These are phyloP conservation scores for Trichoderma sp. DNA, from an alignment of 2,329 filamentous ascomycete species.

Conservation along the genomic window DNA sequence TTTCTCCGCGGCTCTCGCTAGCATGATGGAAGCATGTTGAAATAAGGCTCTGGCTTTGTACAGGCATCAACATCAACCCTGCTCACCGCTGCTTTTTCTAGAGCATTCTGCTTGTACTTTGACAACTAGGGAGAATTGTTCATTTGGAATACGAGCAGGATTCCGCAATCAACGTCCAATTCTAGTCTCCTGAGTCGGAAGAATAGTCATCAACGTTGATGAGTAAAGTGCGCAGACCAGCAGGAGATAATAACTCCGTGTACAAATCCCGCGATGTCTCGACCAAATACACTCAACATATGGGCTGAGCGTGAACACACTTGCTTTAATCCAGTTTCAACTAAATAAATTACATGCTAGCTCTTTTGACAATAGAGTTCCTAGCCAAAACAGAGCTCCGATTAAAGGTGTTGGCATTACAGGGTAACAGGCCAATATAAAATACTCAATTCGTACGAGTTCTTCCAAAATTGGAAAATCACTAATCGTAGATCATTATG, in stretches of 20 bases:
- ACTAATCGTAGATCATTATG: not conserved
- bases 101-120: not conserved
- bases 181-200: not conserved
- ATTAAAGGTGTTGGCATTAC: not conserved
- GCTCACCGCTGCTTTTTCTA: constrained; percentile 2
- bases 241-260: not conserved
- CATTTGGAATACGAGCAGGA: not conserved
- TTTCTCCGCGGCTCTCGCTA: not conserved
- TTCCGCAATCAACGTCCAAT: too few species aligned
- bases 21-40: not conserved
- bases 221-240: not conserved
- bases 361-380: not conserved
- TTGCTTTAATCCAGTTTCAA: not conserved
- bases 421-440: not conserved
- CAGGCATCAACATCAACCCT: not conserved
- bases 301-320: not conserved
- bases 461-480: not conserved
- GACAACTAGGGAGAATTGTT: not conserved
- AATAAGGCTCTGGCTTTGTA: not conserved
- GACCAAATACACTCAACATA: not conserved
- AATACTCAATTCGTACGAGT: not conserved
- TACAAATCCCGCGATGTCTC: not conserved
- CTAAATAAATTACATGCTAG: not conserved
- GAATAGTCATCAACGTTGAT: not conserved
- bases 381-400: not conserved